Conservation (phyloP, 208 protist genomes). For the Sergeia podlipaevii region DNA sequence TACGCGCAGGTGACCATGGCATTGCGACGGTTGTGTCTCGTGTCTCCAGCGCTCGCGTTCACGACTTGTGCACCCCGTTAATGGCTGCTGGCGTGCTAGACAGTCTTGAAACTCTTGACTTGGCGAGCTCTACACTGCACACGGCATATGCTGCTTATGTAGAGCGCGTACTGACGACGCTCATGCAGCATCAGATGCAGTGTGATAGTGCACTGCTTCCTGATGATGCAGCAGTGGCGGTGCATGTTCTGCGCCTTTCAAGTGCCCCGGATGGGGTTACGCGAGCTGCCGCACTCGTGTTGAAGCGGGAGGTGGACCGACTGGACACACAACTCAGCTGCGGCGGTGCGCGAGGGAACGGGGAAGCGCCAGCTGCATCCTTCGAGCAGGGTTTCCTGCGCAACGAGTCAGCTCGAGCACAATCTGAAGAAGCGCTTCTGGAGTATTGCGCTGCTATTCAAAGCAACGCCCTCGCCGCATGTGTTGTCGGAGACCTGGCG, state of each 20-base stretch:
- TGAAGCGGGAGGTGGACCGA: slow-evolving; percentile 27
- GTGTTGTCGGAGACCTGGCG: too few species aligned
- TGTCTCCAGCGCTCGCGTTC: slow-evolving; percentile 6
- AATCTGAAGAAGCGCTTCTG: slow-evolving; percentile 28
- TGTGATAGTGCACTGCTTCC: slow-evolving; percentile 5
- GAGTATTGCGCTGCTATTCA: slow-evolving; percentile 47
- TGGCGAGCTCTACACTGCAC: slow-evolving; percentile 18
- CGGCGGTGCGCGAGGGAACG: not conserved
- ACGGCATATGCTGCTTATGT: slow-evolving; percentile 15
- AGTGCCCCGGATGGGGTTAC: slow-evolving; percentile 4
- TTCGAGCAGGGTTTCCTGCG: slow-evolving; percentile 39
- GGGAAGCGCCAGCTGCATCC: not conserved
- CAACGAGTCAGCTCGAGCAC: slow-evolving; percentile 10
- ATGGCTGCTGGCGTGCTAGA: slow-evolving; percentile 35
- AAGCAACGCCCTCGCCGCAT: slow-evolving; percentile 1
- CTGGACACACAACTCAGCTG: slow-evolving; percentile 19
- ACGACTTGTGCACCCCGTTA: slow-evolving; percentile 34
- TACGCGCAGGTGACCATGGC: not conserved
- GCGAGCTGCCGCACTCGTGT: slow-evolving; percentile 16
- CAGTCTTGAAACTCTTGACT: slow-evolving; percentile 25
- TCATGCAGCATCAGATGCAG: not conserved
- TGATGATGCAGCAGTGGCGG: slow-evolving; percentile 23
- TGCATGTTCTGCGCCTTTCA: slow-evolving; percentile 19
- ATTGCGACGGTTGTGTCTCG: not conserved
- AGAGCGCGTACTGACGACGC: not conserved